Conservation (phyloP, 108 stramenopile species). For the Fragilariopsis cylindrus region DNA sequence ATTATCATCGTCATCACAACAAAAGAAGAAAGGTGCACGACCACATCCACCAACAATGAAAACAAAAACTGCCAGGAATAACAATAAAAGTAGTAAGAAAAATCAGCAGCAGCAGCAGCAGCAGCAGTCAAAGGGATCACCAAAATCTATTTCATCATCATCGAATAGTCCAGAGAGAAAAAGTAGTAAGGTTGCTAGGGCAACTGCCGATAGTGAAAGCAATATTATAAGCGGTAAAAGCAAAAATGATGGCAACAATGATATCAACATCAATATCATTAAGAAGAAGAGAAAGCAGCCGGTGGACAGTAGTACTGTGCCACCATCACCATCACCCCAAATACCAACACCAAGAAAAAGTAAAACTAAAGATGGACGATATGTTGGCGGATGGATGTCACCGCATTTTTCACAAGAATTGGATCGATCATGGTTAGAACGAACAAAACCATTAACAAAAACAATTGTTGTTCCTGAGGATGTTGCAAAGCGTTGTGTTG, state of each 20-base stretch:
- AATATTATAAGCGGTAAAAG: not conserved
- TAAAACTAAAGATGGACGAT: constrained; percentile 12
- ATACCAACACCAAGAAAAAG: not conserved
- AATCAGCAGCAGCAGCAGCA: not conserved
- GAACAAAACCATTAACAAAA: constrained; percentile 20
- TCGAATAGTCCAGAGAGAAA: no score
- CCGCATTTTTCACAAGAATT: constrained; percentile 33
- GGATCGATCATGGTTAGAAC: constrained; percentile 49
- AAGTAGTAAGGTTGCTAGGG: no score
- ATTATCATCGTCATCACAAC: no score
- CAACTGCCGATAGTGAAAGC: not conserved
- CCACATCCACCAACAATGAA: no score
- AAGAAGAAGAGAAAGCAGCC: not conserved
- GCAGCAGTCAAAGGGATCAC: not conserved
- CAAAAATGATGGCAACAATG: not conserved
- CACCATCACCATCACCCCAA: no score
- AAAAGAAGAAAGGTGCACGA: no score
- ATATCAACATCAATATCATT: not conserved
- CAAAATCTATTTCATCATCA: not conserved
- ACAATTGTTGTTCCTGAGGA: not conserved
- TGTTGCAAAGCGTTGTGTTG: not conserved
- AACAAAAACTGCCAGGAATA: no score
- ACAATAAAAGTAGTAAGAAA: not conserved
- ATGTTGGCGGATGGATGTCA: constrained; percentile 59
- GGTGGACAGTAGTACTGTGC: not conserved